phyloP scores from a whole-genome alignment of 495 filamentous ascomycete genomes.

The Penicillium longicatenatum region DNA sequence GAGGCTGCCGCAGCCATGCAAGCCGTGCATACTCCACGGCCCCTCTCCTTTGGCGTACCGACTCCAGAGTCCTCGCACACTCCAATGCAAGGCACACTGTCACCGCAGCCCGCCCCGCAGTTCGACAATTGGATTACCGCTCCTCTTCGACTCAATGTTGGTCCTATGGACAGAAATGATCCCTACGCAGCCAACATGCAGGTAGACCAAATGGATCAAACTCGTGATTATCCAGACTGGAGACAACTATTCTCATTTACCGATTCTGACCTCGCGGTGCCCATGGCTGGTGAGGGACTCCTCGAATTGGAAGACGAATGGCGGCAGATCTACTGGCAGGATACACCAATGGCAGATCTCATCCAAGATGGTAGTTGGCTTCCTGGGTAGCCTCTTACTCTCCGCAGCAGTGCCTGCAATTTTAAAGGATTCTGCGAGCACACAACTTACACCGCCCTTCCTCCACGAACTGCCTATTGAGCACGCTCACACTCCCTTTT shows the following conservation, averaged over 20 bases:
- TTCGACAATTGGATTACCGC: constrained; percentile 45
- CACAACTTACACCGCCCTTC: background rate
- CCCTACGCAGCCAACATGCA: constrained; percentile 28
- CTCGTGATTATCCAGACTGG: constrained; percentile 47
- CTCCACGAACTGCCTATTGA: background rate
- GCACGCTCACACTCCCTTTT: background rate
- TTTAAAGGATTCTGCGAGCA: background rate
- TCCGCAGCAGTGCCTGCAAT: background rate
- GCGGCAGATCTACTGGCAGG: constrained; percentile 53
- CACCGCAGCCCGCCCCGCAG: constrained; percentile 32
- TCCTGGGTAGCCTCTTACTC: constrained; percentile 1
- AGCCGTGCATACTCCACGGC: constrained; percentile 23
- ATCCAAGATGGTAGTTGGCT: constrained; percentile 37
- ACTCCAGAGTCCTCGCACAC: constrained; percentile 34
- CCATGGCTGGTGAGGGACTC: constrained; percentile 42
- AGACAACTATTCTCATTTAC: constrained; percentile 49
- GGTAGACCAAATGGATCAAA: constrained; percentile 38
- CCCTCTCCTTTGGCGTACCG: constrained; percentile 38
- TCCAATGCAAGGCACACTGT: constrained; percentile 29
- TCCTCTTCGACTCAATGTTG: constrained; percentile 32
- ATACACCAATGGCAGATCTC: constrained; percentile 47
- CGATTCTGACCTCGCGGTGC: constrained; percentile 42
- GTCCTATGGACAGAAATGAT: constrained; percentile 29
- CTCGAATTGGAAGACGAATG: constrained; percentile 51
- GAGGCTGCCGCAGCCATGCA: constrained; percentile 22